Conservation (phyloP, 306 rosid species). For the Comarum palustre region DNA sequence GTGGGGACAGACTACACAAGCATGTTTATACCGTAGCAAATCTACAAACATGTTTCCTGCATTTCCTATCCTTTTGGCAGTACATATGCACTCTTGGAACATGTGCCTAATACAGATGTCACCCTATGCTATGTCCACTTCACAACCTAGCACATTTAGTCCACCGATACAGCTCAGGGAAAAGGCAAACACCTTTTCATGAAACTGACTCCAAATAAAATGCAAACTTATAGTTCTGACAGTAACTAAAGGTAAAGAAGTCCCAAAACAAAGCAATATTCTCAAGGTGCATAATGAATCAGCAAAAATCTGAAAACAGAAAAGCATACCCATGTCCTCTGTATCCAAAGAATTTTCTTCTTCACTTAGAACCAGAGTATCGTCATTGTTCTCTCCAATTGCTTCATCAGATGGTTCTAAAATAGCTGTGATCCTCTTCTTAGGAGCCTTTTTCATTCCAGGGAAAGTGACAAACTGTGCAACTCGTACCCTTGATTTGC, state of each 20-base stretch:
- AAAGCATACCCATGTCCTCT: conserved; percentile 55
- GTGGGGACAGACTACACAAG: too few species aligned
- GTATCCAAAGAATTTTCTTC: conserved; percentile 67
- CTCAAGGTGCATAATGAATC: background rate
- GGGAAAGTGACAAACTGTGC: conserved; percentile 68
- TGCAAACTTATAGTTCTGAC: background rate
- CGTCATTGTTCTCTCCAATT: conserved; percentile 52
- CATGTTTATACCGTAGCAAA: too few species aligned
- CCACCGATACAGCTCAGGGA: background rate
- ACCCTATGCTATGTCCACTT: background rate
- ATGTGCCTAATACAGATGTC: background rate
- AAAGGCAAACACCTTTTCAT: conserved; percentile 1
- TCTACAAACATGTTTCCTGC: background rate
- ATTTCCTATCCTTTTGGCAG: background rate
- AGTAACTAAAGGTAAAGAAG: background rate
- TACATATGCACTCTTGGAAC: background rate
- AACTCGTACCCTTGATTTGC: conserved; percentile 61
- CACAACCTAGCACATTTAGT: background rate
- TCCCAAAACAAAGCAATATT: background rate
- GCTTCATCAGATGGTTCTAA: conserved; percentile 69
- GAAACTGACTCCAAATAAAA: background rate
- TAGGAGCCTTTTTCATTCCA: conserved; percentile 74
- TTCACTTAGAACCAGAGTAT: conserved; percentile 50
- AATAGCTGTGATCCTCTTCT: conserved; percentile 84
- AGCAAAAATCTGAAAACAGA: background rate